These are phyloP conservation scores for Asterophora parasitica DNA, from an alignment of 768 basidiomycete species.

Conservation along the genomic window DNA sequence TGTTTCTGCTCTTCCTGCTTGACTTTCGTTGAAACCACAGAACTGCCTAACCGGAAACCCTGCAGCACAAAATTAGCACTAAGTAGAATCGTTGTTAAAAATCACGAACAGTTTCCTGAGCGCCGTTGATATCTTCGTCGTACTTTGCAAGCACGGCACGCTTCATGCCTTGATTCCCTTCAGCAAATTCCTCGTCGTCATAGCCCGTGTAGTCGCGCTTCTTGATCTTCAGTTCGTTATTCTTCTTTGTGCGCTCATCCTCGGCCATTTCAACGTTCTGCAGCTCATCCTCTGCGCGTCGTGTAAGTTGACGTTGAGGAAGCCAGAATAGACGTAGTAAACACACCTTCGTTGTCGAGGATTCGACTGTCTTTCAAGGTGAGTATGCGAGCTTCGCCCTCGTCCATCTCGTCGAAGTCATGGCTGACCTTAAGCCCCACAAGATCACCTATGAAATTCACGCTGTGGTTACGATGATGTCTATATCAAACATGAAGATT, in stretches of 20 bases:
- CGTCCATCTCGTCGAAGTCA: conserved; percentile 86
- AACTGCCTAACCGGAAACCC: conserved; percentile 85
- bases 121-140: conserved; percentile 82
- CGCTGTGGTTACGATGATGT: background rate
- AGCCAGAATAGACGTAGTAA: background rate
- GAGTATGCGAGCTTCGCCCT: conserved; percentile 92
- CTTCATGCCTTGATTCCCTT: conserved; percentile 74
- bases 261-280: conserved; percentile 96
- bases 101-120: conserved; percentile 56
- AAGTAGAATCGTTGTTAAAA: conserved; percentile 1
- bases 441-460: conserved; percentile 65
- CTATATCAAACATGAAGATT: background rate
- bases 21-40: conserved; percentile 36
- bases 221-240: conserved; percentile 83
- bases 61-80: conserved; percentile 25
- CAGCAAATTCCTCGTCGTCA: conserved; percentile 91
- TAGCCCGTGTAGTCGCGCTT: conserved; percentile 89
- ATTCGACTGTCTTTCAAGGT: conserved; percentile 96
- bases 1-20: conserved; percentile 43
- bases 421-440: conserved; percentile 94
- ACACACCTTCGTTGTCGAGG: conserved; percentile 87
- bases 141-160: conserved; percentile 86
- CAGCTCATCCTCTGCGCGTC: conserved; percentile 83
- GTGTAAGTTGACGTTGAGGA: background rate
- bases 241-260: conserved; percentile 73